These are phyloP conservation scores for Cornus controversa DNA, from an alignment of 148 eudicot species.

Conservation along the genomic window DNA sequence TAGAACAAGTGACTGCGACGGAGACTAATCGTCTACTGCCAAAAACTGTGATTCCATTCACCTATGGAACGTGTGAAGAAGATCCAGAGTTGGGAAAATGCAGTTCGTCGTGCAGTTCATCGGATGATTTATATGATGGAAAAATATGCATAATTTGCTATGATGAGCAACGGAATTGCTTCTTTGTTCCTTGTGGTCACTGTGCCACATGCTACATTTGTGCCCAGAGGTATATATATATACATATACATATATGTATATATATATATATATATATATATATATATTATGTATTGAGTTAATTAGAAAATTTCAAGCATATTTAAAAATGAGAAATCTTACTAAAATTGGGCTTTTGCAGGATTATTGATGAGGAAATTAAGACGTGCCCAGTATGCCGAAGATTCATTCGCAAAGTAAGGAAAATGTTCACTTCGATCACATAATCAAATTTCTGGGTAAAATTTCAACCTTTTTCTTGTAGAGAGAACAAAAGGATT, in stretches of 20 bases:
- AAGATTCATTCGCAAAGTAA: slow-evolving; percentile 32
- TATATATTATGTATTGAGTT: neutral
- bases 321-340: neutral
- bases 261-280: slow-evolving; percentile 24
- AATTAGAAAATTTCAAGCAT: neutral
- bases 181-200: slow-evolving; percentile 60
- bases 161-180: slow-evolving; percentile 37
- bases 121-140: slow-evolving; percentile 42
- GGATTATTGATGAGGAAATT: slow-evolving; percentile 40
- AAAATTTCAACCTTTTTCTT: no score
- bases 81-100: slow-evolving; percentile 31
- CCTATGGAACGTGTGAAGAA: slow-evolving; percentile 42
- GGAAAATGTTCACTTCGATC: slow-evolving; percentile 12
- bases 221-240: slow-evolving; percentile 39
- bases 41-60: slow-evolving; percentile 12
- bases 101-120: slow-evolving; percentile 19
- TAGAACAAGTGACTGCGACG: neutral
- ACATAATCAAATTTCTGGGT: no score
- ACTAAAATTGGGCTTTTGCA: slow-evolving; percentile 2
- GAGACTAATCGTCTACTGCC: slow-evolving; percentile 34
- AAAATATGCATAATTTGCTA: slow-evolving; percentile 55
- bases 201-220: slow-evolving; percentile 47
- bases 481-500: no score
- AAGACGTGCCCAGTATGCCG: slow-evolving; percentile 45
- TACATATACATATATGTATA: no score